Evolutionary conservation across 768 basidiomycete genomes (phyloP).

Genomic region (Jaapia argillacea): DNA sequence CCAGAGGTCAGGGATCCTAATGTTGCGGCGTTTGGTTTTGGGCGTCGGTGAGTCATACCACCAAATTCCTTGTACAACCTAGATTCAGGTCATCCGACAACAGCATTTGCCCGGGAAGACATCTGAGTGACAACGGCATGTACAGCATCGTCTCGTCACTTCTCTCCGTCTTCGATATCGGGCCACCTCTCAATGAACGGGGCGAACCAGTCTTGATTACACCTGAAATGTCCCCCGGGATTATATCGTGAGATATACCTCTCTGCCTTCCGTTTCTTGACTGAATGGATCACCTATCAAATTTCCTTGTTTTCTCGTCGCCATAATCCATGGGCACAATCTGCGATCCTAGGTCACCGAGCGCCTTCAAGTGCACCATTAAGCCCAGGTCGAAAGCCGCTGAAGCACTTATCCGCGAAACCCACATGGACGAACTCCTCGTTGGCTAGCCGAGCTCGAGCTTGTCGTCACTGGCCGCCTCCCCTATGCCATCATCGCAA

Average conservation of each 20-base stretch:
- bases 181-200: constrained; percentile 23
- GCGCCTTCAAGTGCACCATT: not conserved
- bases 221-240: not conserved
- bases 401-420: not conserved
- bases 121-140: constrained; percentile 32
- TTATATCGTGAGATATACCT: not conserved
- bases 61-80: not conserved
- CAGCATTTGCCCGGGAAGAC: constrained; percentile 38
- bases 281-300: too few relatives aligned
- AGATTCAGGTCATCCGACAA: too few relatives aligned
- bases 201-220: not conserved
- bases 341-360: not conserved
- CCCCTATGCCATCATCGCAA: not conserved
- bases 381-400: not conserved
- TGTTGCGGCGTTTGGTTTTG: constrained; percentile 2
- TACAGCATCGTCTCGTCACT: constrained; percentile 38
- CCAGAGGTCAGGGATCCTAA: not conserved
- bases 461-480: too few relatives aligned
- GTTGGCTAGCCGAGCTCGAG: too few relatives aligned
- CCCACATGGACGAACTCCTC: not conserved
- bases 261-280: too few relatives aligned
- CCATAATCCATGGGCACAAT: not conserved
- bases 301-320: too few relatives aligned
- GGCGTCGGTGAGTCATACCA: not conserved
- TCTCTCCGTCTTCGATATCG: constrained; percentile 30